phyloP scores from a whole-genome alignment of 2,329 filamentous ascomycete genomes.

The Polytolypa hystricis region DNA sequence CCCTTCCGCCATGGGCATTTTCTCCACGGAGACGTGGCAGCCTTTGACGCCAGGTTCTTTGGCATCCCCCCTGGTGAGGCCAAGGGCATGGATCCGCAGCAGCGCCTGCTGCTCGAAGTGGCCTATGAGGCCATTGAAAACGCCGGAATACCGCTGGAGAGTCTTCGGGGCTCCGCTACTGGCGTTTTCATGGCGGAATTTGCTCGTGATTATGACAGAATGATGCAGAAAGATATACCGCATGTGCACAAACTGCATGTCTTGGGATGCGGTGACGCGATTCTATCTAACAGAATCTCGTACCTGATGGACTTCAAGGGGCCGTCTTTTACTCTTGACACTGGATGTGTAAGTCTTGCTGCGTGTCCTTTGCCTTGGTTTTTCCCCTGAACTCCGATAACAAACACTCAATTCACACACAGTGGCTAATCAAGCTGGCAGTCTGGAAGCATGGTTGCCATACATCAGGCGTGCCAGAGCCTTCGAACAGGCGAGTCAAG shows the following conservation, averaged over 20 bases:
- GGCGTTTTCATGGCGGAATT: conserved; percentile 7
- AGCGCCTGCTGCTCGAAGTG: conserved; percentile 20
- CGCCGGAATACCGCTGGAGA: conserved; percentile 20
- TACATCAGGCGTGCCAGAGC: conserved; percentile 54
- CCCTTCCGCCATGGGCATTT: conserved; percentile 3
- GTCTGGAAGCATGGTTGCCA: conserved; percentile 54
- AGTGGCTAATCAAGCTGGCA: too few relatives aligned
- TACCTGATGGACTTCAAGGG: conserved; percentile 28
- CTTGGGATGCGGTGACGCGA: conserved; percentile 20
- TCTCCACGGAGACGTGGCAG: neutral
- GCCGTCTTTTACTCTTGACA: conserved; percentile 28
- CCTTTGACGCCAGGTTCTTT: conserved; percentile 5
- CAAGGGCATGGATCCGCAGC: conserved; percentile 23
- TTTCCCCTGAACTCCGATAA: too few relatives aligned
- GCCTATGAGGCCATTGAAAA: conserved; percentile 24
- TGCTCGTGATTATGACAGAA: conserved; percentile 13
- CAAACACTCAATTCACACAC: too few relatives aligned
- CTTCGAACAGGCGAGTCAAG: conserved; percentile 60
- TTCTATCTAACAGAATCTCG: conserved; percentile 27
- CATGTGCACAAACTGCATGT: conserved; percentile 13
- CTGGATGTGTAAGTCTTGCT: too few relatives aligned
- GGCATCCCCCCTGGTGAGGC: conserved; percentile 12
- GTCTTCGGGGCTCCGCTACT: conserved; percentile 13
- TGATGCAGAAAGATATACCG: conserved; percentile 13
- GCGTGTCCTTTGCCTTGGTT: too few relatives aligned